A percentile compares a stretch with the other conserved stretches of the same genome.
Conservation (phyloP, 2,329 filamentous ascomycete genomes). For the Atkinsonella hypoxylon region DNA sequence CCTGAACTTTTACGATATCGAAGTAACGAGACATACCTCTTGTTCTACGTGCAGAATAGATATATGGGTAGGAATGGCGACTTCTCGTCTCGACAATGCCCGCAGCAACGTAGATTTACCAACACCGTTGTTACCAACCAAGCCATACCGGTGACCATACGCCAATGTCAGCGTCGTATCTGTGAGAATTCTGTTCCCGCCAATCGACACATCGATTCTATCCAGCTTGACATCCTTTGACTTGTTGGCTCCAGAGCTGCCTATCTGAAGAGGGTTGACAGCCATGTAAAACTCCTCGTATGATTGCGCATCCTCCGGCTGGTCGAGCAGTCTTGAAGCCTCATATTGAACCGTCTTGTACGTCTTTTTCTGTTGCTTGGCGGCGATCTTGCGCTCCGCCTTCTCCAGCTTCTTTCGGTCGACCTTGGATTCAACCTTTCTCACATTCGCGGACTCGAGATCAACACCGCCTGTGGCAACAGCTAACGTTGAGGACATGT, state of each 20-base stretch:
- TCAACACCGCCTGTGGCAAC: slow-evolving; percentile 77
- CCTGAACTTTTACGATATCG: too few species aligned
- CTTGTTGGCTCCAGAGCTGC: slow-evolving; percentile 60
- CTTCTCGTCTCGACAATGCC: slow-evolving; percentile 82
- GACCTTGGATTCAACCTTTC: slow-evolving; percentile 95
- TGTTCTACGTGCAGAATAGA: slow-evolving; percentile 98
- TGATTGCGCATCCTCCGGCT: slow-evolving; percentile 71
- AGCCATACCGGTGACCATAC: slow-evolving; percentile 87
- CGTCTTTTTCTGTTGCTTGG: slow-evolving; percentile 95
- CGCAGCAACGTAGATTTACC: slow-evolving; percentile 92
- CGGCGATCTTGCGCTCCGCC: slow-evolving; percentile 91
- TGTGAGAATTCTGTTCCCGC: slow-evolving; percentile 75
- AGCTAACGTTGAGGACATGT: slow-evolving; percentile 91
- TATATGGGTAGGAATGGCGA: slow-evolving; percentile 91
- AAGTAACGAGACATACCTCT: slow-evolving; percentile 49
- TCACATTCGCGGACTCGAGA: slow-evolving; percentile 79
- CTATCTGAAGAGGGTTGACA: slow-evolving; percentile 90
- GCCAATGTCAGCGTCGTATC: slow-evolving; percentile 85
- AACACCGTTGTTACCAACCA: slow-evolving; percentile 99
- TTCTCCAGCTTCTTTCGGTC: slow-evolving; percentile 99
- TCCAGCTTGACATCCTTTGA: slow-evolving; percentile 99
- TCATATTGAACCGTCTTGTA: slow-evolving; percentile 99
- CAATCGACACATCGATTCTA: slow-evolving; percentile 87
- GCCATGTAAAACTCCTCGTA: slow-evolving; percentile 99
- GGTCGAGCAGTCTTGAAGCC: slow-evolving; percentile 76